These are phyloP conservation scores for Thielaviopsis punctulata DNA, from an alignment of 2,329 filamentous ascomycete genomes.

Conservation along the genomic window DNA sequence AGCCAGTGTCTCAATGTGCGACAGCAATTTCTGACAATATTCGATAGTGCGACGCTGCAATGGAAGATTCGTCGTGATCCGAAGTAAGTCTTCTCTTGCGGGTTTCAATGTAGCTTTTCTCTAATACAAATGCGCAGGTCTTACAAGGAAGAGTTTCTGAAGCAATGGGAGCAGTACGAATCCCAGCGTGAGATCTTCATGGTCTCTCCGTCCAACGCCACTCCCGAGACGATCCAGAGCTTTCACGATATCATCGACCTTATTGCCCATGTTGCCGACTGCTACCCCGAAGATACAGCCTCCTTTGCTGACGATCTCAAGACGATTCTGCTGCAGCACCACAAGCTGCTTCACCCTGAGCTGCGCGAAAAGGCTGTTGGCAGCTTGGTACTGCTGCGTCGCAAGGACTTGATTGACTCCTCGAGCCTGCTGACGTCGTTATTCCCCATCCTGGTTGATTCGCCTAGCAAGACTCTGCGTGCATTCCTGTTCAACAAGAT, in stretches of 20 bases:
- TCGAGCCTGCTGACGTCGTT: conserved; percentile 67
- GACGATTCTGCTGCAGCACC: conserved; percentile 63
- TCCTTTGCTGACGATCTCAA: conserved; percentile 69
- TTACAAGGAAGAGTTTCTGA: conserved; percentile 75
- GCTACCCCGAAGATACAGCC: conserved; percentile 66
- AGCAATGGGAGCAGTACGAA: conserved; percentile 83
- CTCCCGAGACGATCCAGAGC: conserved; percentile 61
- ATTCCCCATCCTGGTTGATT: conserved; percentile 88
- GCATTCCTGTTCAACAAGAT: conserved; percentile 77
- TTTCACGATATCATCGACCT: conserved; percentile 88
- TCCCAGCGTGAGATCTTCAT: conserved; percentile 84
- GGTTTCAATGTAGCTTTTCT: conserved; percentile 6
- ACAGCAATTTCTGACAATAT: neutral
- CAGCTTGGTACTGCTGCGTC: conserved; percentile 68
- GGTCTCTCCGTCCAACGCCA: conserved; percentile 60
- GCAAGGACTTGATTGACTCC: conserved; percentile 86
- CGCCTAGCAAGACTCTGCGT: conserved; percentile 76
- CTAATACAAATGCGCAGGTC: conserved; percentile 33
- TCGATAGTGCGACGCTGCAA: conserved; percentile 58
- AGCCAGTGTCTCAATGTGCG: conserved; percentile 2
- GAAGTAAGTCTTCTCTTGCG: conserved; percentile 30
- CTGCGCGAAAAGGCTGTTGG: conserved; percentile 88
- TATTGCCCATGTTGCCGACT: conserved; percentile 82
- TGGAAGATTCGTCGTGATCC: conserved; percentile 85
- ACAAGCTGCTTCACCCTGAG: conserved; percentile 66